phyloP scores from a whole-genome alignment of 805 yeast species.

The Starmera pachycereana region DNA sequence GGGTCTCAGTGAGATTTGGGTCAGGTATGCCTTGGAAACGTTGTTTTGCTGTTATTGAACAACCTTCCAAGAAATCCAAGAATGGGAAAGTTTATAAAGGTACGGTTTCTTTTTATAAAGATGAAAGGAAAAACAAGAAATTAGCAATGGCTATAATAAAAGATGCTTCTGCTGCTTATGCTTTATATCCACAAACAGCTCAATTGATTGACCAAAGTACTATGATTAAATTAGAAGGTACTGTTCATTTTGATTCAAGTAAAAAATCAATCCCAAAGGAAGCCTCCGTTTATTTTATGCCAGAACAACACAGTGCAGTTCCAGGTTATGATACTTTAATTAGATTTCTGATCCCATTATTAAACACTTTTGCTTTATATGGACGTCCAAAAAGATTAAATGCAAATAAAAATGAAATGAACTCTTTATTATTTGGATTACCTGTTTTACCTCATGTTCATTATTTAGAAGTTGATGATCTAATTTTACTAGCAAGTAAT shows the following conservation, averaged over 20 bases:
- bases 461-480: constrained; percentile 57
- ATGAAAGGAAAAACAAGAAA: constrained; percentile 64
- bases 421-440: constrained; percentile 66
- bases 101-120: constrained; percentile 55
- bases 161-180: constrained; percentile 63
- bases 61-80: constrained; percentile 40
- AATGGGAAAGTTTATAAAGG: constrained; percentile 30
- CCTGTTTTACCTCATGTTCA: constrained; percentile 75
- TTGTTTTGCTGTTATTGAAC: constrained; percentile 84
- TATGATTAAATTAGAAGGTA: constrained; percentile 82
- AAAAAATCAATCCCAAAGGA: constrained; percentile 40
- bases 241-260: constrained; percentile 46
- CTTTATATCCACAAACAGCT: constrained; percentile 86
- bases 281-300: constrained; percentile 70
- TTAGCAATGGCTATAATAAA: constrained; percentile 72
- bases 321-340: constrained; percentile 79
- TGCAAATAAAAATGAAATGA: constrained; percentile 58
- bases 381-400: constrained; percentile 73
- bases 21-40: constrained; percentile 97
- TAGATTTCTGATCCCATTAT: constrained; percentile 62
- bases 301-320: constrained; percentile 74
- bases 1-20: constrained; percentile 93
- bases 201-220: constrained; percentile 78
- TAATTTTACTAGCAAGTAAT: constrained; percentile 30
- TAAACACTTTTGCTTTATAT: constrained; percentile 69